Conservation (phyloP, 108 stramenopile species). For the Cyclotella baltica region DNA sequence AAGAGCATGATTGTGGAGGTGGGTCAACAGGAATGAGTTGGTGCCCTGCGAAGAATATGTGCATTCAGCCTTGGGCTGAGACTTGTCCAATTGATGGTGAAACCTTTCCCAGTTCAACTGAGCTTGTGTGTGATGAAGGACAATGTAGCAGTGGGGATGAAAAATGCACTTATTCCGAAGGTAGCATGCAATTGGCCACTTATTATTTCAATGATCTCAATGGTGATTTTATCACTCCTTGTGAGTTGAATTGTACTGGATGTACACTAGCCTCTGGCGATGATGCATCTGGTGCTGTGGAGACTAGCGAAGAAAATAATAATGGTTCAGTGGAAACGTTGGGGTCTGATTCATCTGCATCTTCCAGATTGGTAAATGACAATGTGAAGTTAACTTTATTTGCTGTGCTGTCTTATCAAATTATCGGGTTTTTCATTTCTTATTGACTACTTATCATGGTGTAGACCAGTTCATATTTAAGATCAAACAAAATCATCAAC, state of each 20-base stretch:
- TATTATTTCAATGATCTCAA: conserved; percentile 6
- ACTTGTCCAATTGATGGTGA: neutral
- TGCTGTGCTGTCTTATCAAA: no score
- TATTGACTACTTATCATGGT: no score
- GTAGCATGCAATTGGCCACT: neutral
- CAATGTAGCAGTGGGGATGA: conserved; percentile 5
- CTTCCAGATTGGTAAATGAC: no score
- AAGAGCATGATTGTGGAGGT: conserved; percentile 10
- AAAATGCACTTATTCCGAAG: neutral
- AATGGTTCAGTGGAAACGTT: no score
- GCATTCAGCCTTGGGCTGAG: conserved; percentile 9
- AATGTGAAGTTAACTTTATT: no score
- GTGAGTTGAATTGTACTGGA: conserved; percentile 5
- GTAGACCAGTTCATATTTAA: no score
- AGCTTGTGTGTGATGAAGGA: conserved; percentile 2
- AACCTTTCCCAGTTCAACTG: neutral
- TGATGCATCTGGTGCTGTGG: no score
- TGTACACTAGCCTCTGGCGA: neutral
- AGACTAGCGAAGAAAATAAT: no score
- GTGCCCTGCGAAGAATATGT: neutral
- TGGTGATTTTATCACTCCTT: conserved; percentile 4
- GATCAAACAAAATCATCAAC: no score
- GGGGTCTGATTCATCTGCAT: no score
- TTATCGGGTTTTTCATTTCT: no score
- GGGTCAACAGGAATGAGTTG: conserved; percentile 2